These are phyloP conservation scores for Lachnellula subtilissima DNA, from an alignment of 2,329 filamentous ascomycete species.

Conservation along the genomic window DNA sequence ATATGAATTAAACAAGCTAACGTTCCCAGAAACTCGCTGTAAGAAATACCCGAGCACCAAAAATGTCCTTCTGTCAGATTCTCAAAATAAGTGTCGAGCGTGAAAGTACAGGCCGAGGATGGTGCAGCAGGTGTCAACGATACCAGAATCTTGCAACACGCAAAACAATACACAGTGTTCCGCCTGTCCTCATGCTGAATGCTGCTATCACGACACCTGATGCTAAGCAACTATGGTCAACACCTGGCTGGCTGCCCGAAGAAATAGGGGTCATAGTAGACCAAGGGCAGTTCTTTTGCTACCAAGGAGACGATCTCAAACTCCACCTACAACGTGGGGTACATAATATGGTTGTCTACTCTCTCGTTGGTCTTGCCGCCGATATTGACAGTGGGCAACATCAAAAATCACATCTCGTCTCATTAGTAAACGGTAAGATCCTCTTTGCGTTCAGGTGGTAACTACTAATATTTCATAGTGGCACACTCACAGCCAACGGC, in stretches of 20 bases:
- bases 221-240: slow-evolving; percentile 78
- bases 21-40: slow-evolving; percentile 40
- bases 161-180: slow-evolving; percentile 77
- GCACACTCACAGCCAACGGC: slow-evolving; percentile 59
- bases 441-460: neutral
- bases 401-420: slow-evolving; percentile 85
- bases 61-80: slow-evolving; percentile 77
- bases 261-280: slow-evolving; percentile 92
- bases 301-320: slow-evolving; percentile 84
- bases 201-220: slow-evolving; percentile 69
- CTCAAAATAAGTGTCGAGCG: slow-evolving; percentile 90
- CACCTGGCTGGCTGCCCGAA: slow-evolving; percentile 84
- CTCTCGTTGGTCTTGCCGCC: slow-evolving; percentile 81
- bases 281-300: slow-evolving; percentile 89
- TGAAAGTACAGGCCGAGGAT: slow-evolving; percentile 83
- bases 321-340: slow-evolving; percentile 73
- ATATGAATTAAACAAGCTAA: slow-evolving; percentile 10
- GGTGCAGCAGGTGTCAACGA: slow-evolving; percentile 85
- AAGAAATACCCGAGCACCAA: slow-evolving; percentile 47
- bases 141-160: slow-evolving; percentile 85
- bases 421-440: slow-evolving; percentile 73
- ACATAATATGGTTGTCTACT: slow-evolving; percentile 82
- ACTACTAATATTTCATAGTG: slow-evolving; percentile 40
- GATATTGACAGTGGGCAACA: slow-evolving; percentile 84
- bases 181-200: slow-evolving; percentile 84